These are phyloP conservation scores for Pseudogymnoascus sp. DNA, from an alignment of 2,329 filamentous ascomycete genomes.

Conservation along the genomic window DNA sequence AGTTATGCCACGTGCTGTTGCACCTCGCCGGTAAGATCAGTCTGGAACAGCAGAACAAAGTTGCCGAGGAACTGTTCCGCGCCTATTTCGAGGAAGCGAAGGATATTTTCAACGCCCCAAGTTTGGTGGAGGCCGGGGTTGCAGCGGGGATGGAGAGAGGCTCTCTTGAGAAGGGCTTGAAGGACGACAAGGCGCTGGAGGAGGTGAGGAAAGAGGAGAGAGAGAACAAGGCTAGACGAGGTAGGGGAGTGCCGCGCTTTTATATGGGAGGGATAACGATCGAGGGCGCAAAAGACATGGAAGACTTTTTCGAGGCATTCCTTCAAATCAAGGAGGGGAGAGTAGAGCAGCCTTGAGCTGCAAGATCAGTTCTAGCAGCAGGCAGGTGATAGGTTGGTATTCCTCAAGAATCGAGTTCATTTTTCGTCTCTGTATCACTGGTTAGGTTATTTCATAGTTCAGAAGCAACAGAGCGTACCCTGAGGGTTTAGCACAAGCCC, in stretches of 20 bases:
- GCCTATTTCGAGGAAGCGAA: conserved; percentile 58
- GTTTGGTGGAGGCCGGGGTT: background rate
- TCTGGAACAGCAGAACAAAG: conserved; percentile 40
- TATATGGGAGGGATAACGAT: background rate
- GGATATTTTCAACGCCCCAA: conserved; percentile 48
- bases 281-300: background rate
- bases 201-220: conserved; percentile 45
- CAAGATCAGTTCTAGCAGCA: conserved; percentile 73
- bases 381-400: conserved; percentile 57
- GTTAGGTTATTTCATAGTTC: background rate
- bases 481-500: background rate
- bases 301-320: background rate
- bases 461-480: background rate
- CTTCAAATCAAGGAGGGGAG: conserved; percentile 22
- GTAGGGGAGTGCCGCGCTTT: background rate
- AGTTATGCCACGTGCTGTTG: background rate
- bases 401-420: conserved; percentile 61
- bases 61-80: conserved; percentile 56
- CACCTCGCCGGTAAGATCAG: background rate
- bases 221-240: conserved; percentile 38
- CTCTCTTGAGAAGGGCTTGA: conserved; percentile 45
- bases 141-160: conserved; percentile 37
- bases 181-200: conserved; percentile 44
- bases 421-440: conserved; percentile 34
- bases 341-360: conserved; percentile 39